Percentiles rank a stretch among this genome's conserved stretches.
Conservation (phyloP, 768 basidiomycete species). For the Trametes elegans region DNA sequence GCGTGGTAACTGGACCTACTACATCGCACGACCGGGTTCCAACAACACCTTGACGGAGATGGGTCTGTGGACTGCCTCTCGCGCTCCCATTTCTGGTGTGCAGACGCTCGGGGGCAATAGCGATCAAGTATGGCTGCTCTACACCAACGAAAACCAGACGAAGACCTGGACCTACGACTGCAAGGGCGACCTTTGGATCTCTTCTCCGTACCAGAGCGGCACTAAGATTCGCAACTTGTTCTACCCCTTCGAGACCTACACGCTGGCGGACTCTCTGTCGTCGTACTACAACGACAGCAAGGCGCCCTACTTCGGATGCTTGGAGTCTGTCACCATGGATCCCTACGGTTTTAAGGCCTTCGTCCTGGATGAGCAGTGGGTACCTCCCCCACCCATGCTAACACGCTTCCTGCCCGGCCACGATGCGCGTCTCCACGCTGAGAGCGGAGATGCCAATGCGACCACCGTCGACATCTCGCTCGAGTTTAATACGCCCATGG, state of each 20-base stretch:
- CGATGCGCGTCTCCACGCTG: constrained; percentile 64
- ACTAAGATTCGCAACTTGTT: constrained; percentile 70
- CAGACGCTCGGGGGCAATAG: constrained; percentile 65
- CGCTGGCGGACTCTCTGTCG: constrained; percentile 60
- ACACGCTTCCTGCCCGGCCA: constrained; percentile 86
- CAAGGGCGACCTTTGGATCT: constrained; percentile 61
- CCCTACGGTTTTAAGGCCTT: constrained; percentile 81
- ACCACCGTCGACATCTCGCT: constrained; percentile 62
- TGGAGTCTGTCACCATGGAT: constrained; percentile 61
- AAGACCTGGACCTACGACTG: constrained; percentile 65
- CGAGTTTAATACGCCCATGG: constrained; percentile 80
- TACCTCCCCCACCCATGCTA: constrained; percentile 65
- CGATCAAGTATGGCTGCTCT: constrained; percentile 81
- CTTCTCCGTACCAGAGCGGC: constrained; percentile 69
- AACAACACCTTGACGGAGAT: constrained; percentile 79
- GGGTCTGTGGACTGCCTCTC: constrained; percentile 82
- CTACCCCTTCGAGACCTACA: constrained; percentile 79
- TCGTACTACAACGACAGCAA: constrained; percentile 57
- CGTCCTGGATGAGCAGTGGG: constrained; percentile 69
- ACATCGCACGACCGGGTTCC: constrained; percentile 80
- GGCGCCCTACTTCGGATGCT: constrained; percentile 75
- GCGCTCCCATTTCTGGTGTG: constrained; percentile 54
- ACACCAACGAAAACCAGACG: constrained; percentile 81
- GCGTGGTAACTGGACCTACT: constrained; percentile 81
- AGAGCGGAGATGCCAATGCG: constrained; percentile 48